Percentiles rank a stretch among this genome's conserved stretches.
These are phyloP conservation scores for Silene uniflora DNA, from an alignment of 148 eudicot genomes.

Conservation along the genomic window DNA sequence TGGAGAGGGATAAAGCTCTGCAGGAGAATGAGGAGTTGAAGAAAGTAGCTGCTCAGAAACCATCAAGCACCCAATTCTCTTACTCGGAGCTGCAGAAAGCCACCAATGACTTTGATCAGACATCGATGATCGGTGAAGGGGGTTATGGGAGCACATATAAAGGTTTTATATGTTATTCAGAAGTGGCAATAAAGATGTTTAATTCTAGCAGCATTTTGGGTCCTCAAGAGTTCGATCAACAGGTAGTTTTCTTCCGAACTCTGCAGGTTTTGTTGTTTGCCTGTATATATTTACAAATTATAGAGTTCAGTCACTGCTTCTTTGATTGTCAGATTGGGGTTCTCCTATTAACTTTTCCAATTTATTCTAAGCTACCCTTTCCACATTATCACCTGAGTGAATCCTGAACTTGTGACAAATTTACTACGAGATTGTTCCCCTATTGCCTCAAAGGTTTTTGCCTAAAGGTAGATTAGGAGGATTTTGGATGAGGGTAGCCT, in stretches of 20 bases:
- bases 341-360: no score
- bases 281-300: no score
- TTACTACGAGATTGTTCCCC: no score
- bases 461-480: no score
- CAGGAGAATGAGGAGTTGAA: slow-evolving; percentile 46
- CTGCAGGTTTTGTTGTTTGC: background rate
- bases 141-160: slow-evolving; percentile 59
- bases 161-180: slow-evolving; percentile 54
- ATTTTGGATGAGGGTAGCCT: no score
- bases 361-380: no score
- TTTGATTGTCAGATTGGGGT: no score
- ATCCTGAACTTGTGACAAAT: no score
- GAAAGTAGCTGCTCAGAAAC: slow-evolving; percentile 27
- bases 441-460: no score
- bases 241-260: slow-evolving; percentile 32
- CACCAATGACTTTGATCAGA: slow-evolving; percentile 47
- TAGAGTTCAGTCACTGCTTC: no score
- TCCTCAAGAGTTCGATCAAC: slow-evolving; percentile 58
- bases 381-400: no score
- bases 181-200: slow-evolving; percentile 67
- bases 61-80: slow-evolving; percentile 41
- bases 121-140: slow-evolving; percentile 71
- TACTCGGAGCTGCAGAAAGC: slow-evolving; percentile 61
- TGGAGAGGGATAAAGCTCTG: slow-evolving; percentile 56
- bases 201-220: slow-evolving; percentile 46